Evolutionary conservation across 768 basidiomycete genomes (phyloP).

Genomic region (Cystobasidium tubakii): DNA sequence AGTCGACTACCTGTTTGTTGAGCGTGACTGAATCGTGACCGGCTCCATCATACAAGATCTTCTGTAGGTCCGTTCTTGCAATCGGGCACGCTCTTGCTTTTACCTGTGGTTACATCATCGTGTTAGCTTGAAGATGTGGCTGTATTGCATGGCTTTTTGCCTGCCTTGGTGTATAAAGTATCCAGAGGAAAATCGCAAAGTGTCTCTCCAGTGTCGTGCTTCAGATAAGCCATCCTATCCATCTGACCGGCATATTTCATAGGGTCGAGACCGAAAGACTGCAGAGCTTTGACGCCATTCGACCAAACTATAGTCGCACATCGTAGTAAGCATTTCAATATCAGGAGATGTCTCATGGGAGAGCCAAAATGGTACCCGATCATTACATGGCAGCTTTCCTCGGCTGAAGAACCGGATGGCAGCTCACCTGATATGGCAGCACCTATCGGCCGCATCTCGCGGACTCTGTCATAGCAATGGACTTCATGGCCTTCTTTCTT

Average conservation of each 20-base stretch:
- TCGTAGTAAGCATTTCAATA: too few species aligned
- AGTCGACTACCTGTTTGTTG: constrained; percentile 32
- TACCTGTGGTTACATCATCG: constrained; percentile 11
- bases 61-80: constrained; percentile 32
- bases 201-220: constrained; percentile 33
- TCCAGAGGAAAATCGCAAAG: constrained; percentile 33
- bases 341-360: too few species aligned
- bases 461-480: constrained; percentile 21
- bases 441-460: constrained; percentile 36
- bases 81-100: constrained; percentile 30
- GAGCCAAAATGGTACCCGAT: too few species aligned
- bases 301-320: constrained; percentile 16
- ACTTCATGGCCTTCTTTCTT: constrained; percentile 31
- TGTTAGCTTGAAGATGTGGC: not conserved
- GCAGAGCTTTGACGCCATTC: constrained; percentile 34
- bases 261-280: constrained; percentile 34
- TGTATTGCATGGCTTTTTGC: not conserved
- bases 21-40: constrained; percentile 22
- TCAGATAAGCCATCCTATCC: constrained; percentile 32
- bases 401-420: not conserved
- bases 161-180: constrained; percentile 7
- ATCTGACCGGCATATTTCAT: constrained; percentile 33
- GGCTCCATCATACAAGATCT: constrained; percentile 31
- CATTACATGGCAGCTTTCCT: too few species aligned
- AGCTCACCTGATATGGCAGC: constrained; percentile 30